Conservation (phyloP, 805 yeast species). For the Dipodascopsis uninucleata region DNA sequence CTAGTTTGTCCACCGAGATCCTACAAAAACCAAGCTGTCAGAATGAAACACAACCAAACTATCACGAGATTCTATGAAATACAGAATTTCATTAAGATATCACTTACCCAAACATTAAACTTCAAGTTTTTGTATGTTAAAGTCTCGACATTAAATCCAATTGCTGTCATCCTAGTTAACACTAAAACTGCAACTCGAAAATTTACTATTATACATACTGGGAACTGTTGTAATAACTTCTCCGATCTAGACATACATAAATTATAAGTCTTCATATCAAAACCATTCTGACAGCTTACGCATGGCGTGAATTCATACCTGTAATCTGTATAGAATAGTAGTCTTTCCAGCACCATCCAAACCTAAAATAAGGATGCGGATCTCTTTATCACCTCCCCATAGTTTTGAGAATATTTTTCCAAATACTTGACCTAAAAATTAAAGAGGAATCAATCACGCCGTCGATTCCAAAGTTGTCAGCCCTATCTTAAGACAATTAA, state of each 20-base stretch:
- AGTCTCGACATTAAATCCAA: slow-evolving; percentile 74
- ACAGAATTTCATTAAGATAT: not conserved
- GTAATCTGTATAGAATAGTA: slow-evolving; percentile 84
- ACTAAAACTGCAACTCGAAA: not conserved
- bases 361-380: slow-evolving; percentile 79
- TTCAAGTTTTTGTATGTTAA: slow-evolving; percentile 75
- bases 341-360: slow-evolving; percentile 94
- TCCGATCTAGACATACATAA: slow-evolving; percentile 51
- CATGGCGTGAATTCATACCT: slow-evolving; percentile 46
- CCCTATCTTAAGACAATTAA: too few relatives aligned
- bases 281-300: not conserved
- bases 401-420: slow-evolving; percentile 80
- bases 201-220: slow-evolving; percentile 33
- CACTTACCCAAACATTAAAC: slow-evolving; percentile 67
- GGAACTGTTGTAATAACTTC: slow-evolving; percentile 85
- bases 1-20: slow-evolving; percentile 95
- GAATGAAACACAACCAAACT: not conserved
- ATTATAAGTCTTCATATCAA: not conserved
- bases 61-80: not conserved
- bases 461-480: too few relatives aligned
- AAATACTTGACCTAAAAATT: slow-evolving; percentile 77
- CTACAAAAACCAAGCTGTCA: slow-evolving; percentile 1
- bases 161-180: slow-evolving; percentile 10
- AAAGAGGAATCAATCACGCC: too few relatives aligned
- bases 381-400: slow-evolving; percentile 79